Base-by-base conservation (phyloP, 768 basidiomycete species). In the Leucogyrophana mollusca region DNA sequence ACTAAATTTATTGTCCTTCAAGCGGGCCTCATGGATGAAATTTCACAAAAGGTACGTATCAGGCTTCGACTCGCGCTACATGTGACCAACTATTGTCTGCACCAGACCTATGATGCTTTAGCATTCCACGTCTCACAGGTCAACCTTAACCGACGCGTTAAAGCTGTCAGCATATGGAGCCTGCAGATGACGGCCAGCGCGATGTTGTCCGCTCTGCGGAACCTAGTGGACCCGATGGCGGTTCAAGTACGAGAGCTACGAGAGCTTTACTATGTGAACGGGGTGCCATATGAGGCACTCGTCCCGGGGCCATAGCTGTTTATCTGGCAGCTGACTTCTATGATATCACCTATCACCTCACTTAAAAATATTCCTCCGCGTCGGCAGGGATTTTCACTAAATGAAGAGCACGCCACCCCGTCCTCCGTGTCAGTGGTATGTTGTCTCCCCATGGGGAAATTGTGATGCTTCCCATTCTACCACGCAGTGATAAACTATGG, bases 51-150 rank as follows among this genome's bases (percentile, higher is more conserved):
- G 73, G 90, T 87, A 53, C 35, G 65, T 56, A 13, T 4, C 9
- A 14, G 25, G 34, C 45, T 44, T 33, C 10, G 18, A 34, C 17
- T 41, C 34, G 22, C 8, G 17, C 10, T 35, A 4, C 7, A 33
- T 3, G 2, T 14, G 24, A 38, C 20, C 23, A 11, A 10, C 14
- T 37, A 39, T 9, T 44, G 25, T 50, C 36, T 43, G 22, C n/a
- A 20, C 9, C 52, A 90, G 83, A 85, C 83, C 16, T 94, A 96
- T 62, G 89, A 91, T 40, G 95, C 96, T 9, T 76, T 99, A 46
- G 95, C 95, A 9, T 83, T 93, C 63, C 96, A 98, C 68, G 95
- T 99, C 40, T 84, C 87, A 2, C 90, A 93, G 55, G 85, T 82
- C 20, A 91, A 94, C 60, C 83, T 90, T 73, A 89, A 92, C 58